Evolutionary conservation across 768 basidiomycete genomes (phyloP).

Genomic region (Lactarius sanguifluus): DNA sequence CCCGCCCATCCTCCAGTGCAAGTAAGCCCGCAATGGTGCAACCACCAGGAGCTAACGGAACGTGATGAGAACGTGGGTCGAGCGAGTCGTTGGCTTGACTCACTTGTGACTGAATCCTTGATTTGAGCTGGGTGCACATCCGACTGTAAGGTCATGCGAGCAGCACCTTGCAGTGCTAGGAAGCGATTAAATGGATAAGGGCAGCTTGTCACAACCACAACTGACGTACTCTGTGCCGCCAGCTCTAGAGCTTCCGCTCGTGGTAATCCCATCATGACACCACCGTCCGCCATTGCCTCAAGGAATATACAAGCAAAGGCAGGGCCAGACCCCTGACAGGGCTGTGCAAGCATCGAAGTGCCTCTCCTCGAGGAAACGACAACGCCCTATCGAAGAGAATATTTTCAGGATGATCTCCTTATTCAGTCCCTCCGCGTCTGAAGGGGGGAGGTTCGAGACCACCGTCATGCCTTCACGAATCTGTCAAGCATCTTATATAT

Average conservation of each 20-base stretch:
- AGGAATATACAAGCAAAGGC: slow-evolving; percentile 96
- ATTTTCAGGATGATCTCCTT: slow-evolving; percentile 81
- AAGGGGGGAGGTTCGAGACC: slow-evolving; percentile 67
- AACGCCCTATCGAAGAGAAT: slow-evolving; percentile 95
- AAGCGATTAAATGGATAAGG: not conserved
- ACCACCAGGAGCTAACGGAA: slow-evolving; percentile 81
- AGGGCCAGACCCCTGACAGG: slow-evolving; percentile 91
- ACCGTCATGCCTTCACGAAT: slow-evolving; percentile 99
- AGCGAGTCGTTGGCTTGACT: slow-evolving; percentile 35
- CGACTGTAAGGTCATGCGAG: slow-evolving; percentile 88
- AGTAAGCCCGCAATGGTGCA: slow-evolving; percentile 98
- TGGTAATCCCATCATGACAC: slow-evolving; percentile 99
- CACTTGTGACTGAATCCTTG: slow-evolving; percentile 97
- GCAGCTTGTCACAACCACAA: not conserved
- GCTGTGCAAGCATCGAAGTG: slow-evolving; percentile 99
- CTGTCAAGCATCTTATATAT: slow-evolving; percentile 42
- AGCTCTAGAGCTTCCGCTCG: slow-evolving; percentile 91
- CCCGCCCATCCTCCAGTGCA: slow-evolving; percentile 89
- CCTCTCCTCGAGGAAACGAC: slow-evolving; percentile 95
- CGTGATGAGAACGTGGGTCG: slow-evolving; percentile 4
- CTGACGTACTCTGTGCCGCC: slow-evolving; percentile 83
- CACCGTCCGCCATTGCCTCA: slow-evolving; percentile 98
- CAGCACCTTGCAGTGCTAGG: slow-evolving; percentile 91
- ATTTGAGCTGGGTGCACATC: slow-evolving; percentile 94
- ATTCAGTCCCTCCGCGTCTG: slow-evolving; percentile 55